Percentiles rank a stretch among this genome's conserved stretches.
Evolutionary conservation across 2,329 filamentous ascomycete species (phyloP).

Genomic region (Aspergillus aculeatus): DNA sequence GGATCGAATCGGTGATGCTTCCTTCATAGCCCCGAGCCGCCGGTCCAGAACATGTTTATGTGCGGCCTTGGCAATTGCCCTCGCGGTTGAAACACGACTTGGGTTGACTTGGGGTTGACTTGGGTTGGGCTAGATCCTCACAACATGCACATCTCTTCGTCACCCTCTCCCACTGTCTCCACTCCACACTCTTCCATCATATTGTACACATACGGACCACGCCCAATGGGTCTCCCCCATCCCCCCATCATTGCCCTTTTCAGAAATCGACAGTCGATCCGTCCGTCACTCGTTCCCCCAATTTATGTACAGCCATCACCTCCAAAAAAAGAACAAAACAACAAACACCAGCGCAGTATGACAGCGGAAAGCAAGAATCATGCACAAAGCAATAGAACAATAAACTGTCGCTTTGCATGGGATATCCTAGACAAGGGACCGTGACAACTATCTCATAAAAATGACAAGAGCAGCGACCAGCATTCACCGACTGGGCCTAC

Average conservation of each 20-base stretch:
- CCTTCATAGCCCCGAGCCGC: conserved; percentile 14
- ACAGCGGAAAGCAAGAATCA: not conserved
- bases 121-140: not conserved
- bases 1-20: conserved; percentile 19
- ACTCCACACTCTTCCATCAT: not conserved
- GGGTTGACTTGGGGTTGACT: no score
- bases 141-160: no score
- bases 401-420: not conserved
- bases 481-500: not conserved
- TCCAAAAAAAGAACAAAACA: not conserved
- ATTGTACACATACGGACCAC: not conserved
- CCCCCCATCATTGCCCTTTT: not conserved
- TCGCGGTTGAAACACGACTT: no score
- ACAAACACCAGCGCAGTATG: not conserved
- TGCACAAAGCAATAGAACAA: not conserved
- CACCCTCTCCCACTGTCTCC: not conserved
- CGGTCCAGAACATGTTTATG: conserved; percentile 16
- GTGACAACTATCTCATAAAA: not conserved
- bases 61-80: conserved; percentile 21
- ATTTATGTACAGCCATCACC: not conserved
- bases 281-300: not conserved
- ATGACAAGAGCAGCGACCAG: not conserved
- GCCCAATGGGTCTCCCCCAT: not conserved
- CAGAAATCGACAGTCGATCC: not conserved
- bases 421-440: not conserved